phyloP scores from a whole-genome alignment of 2,329 filamentous ascomycete species.

The Ceratocystis papillata region DNA sequence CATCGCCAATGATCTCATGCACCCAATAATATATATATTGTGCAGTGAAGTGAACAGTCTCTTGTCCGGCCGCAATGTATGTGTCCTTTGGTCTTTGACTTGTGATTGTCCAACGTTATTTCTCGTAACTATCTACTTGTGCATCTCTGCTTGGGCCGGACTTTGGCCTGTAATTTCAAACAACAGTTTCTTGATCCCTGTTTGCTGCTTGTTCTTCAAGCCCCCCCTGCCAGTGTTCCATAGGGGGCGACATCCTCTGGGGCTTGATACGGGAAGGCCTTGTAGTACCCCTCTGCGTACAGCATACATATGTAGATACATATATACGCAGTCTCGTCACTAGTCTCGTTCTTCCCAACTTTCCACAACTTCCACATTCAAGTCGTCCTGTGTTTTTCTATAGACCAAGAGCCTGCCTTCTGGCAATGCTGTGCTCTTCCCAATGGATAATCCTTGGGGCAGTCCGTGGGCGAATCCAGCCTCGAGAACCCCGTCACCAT shows the following conservation, averaged over 20 bases:
- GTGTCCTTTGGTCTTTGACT: background rate
- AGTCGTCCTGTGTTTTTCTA: background rate
- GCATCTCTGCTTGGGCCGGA: background rate
- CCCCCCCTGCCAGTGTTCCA: conserved; percentile 4
- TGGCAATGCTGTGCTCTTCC: conserved; percentile 20
- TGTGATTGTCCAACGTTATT: background rate
- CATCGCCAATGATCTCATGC: background rate
- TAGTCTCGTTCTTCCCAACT: background rate
- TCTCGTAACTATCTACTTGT: background rate
- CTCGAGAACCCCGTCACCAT: conserved; percentile 22
- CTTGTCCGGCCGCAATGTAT: too few relatives aligned
- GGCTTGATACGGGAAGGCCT: background rate
- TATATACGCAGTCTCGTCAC: background rate
- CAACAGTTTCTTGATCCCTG: conserved; percentile 12
- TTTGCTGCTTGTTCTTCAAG: conserved; percentile 10
- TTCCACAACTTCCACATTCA: background rate
- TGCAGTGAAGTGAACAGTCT: background rate
- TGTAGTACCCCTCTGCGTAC: background rate
- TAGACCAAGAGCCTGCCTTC: background rate
- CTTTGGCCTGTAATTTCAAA: background rate
- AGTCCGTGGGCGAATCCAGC: conserved; percentile 44
- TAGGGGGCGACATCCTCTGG: conserved; percentile 3
- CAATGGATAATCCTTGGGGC: conserved; percentile 54
- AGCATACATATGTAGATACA: background rate
- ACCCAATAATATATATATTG: background rate